These are phyloP conservation scores for Mrakia gelida DNA, from an alignment of 768 basidiomycete species.

Conservation along the genomic window DNA sequence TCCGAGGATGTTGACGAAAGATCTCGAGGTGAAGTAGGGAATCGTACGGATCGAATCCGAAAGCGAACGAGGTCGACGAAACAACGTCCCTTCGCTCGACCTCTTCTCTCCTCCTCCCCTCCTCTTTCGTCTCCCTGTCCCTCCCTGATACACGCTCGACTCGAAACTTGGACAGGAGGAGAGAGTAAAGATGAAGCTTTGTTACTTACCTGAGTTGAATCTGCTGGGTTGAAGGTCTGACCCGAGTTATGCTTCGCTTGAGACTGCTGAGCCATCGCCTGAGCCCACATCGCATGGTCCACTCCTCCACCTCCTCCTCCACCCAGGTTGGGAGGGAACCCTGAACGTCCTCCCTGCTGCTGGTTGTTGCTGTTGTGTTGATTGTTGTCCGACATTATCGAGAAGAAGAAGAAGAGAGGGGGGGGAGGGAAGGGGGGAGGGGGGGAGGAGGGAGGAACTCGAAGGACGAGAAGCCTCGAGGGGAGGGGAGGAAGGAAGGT, in stretches of 20 bases:
- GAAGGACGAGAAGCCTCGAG: neutral
- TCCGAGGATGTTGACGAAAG: neutral
- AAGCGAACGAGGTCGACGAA: neutral
- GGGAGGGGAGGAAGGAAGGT: neutral
- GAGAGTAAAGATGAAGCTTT: neutral
- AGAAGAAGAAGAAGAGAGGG: neutral
- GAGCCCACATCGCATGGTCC: neutral
- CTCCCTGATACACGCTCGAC: neutral
- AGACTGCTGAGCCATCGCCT: neutral
- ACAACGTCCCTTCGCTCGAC: neutral
- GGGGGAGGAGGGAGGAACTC: neutral
- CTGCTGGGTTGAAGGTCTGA: neutral
- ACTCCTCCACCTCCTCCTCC: neutral
- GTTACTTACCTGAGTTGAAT: neutral
- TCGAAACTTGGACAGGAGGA: neutral
- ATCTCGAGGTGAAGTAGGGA: neutral
- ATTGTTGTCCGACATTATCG: slow-evolving; percentile 9
- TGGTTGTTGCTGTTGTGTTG: neutral
- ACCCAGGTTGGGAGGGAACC: slow-evolving; percentile 4
- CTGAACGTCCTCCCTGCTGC: neutral
- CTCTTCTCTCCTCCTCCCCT: neutral
- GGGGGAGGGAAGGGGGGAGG: neutral
- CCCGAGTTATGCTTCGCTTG: neutral
- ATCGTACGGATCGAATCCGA: neutral
- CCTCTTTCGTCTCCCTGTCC: neutral